These are phyloP conservation scores for Dactylella cylindrospora DNA, from an alignment of 2,329 filamentous ascomycete species.

Conservation along the genomic window DNA sequence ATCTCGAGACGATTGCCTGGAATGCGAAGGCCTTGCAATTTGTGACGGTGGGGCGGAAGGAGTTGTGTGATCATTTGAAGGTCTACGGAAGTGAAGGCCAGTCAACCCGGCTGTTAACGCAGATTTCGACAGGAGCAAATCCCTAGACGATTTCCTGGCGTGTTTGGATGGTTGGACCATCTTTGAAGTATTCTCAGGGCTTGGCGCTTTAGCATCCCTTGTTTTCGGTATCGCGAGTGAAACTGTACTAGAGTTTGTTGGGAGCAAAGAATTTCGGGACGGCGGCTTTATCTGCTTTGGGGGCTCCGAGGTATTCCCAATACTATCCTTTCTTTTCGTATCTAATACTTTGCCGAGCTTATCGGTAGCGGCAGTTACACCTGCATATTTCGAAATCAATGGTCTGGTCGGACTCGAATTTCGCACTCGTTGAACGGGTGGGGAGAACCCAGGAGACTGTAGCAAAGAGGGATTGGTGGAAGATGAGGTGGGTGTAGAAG, in stretches of 20 bases:
- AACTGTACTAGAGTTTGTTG: slow-evolving; percentile 11
- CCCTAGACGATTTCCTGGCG: slow-evolving; percentile 22
- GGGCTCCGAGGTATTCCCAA: slow-evolving; percentile 11
- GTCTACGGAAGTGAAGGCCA: slow-evolving; percentile 27
- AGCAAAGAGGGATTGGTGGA: slow-evolving; percentile 41
- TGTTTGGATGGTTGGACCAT: slow-evolving; percentile 16
- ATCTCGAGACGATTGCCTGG: slow-evolving; percentile 37
- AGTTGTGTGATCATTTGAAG: slow-evolving; percentile 31
- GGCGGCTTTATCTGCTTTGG: slow-evolving; percentile 22
- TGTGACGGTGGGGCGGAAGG: slow-evolving; percentile 22
- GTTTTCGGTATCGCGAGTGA: slow-evolving; percentile 20
- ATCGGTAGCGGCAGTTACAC: slow-evolving; percentile 40
- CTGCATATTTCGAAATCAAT: slow-evolving; percentile 43
- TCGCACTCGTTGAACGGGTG: slow-evolving; percentile 33
- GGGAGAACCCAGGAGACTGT: slow-evolving; percentile 42
- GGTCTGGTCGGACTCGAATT: slow-evolving; percentile 40
- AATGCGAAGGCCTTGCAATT: slow-evolving; percentile 25
- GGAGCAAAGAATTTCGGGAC: slow-evolving; percentile 22
- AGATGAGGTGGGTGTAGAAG: slow-evolving; percentile 43
- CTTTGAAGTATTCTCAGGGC: slow-evolving; percentile 6
- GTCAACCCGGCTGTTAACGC: slow-evolving; percentile 19
- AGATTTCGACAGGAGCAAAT: slow-evolving; percentile 24
- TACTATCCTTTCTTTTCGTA: slow-evolving; percentile 34
- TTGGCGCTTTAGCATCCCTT: slow-evolving; percentile 10
- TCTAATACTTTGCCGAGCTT: slow-evolving; percentile 36